phyloP scores from a whole-genome alignment of 2,329 filamentous ascomycete genomes.

The Cladosporium velox region DNA sequence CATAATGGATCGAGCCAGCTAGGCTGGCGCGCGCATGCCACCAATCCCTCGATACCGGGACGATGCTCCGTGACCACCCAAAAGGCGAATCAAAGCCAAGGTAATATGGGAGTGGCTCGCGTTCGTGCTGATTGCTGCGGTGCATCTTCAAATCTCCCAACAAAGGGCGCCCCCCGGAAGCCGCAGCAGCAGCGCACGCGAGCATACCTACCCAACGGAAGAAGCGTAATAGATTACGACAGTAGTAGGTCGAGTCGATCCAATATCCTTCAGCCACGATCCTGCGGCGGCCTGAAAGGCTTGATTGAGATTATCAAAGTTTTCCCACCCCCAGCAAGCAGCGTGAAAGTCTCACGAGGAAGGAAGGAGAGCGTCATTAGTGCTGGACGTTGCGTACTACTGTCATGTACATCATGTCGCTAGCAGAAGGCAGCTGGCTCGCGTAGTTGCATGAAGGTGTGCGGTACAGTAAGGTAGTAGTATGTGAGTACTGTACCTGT shows the following conservation, averaged over 20 bases:
- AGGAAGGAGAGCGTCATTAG: background rate
- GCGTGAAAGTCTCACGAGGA: background rate
- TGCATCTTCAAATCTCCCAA: background rate
- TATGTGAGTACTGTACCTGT: background rate
- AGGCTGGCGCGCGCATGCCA: background rate
- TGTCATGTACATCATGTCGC: background rate
- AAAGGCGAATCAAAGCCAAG: background rate
- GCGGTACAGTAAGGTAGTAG: background rate
- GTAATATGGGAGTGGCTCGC: background rate
- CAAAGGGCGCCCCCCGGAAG: background rate
- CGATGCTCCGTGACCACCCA: background rate
- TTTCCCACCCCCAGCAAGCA: background rate
- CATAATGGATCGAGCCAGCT: background rate
- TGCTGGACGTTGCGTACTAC: background rate
- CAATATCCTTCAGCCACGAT: background rate
- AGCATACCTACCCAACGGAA: background rate
- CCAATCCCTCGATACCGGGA: background rate
- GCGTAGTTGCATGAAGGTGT: slow-evolving; percentile 13
- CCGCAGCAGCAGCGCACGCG: background rate
- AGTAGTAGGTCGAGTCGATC: background rate
- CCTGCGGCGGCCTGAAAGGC: background rate
- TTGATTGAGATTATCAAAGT: background rate
- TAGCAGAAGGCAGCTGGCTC: slow-evolving; percentile 4
- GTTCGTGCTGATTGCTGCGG: background rate
- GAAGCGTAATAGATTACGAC: slow-evolving; percentile 19